Evolutionary conservation across 305 asterid species (phyloP).

Genomic region (Fraxinus latifolia): DNA sequence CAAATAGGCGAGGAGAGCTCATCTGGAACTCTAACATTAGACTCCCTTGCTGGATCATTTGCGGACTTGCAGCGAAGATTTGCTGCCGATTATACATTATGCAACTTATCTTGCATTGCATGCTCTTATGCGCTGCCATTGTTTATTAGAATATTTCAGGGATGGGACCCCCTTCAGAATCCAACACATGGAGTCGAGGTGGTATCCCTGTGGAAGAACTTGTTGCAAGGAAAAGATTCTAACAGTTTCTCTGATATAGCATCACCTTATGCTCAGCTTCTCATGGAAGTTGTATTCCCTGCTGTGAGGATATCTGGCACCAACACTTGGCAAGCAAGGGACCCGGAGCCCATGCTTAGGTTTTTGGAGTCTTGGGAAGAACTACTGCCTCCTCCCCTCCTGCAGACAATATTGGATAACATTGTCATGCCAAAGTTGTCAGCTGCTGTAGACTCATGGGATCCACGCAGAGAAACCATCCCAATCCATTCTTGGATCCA

Average conservation of each 20-base stretch:
- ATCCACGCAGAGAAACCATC: constrained; percentile 79
- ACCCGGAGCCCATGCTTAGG: constrained; percentile 81
- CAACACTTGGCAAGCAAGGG: constrained; percentile 84
- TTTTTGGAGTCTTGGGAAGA: constrained; percentile 86
- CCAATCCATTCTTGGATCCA: constrained; percentile 87
- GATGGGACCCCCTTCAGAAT: constrained; percentile 92
- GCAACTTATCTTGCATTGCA: constrained; percentile 76
- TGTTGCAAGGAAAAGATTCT: constrained; percentile 60
- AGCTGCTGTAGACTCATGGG: constrained; percentile 87
- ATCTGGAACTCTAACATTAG: constrained; percentile 61
- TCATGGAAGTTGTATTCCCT: constrained; percentile 87
- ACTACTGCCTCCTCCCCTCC: constrained; percentile 58
- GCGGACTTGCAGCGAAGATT: constrained; percentile 54
- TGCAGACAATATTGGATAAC: constrained; percentile 58
- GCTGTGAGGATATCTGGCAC: constrained; percentile 87
- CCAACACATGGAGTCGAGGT: constrained; percentile 68
- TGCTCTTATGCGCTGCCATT: constrained; percentile 77
- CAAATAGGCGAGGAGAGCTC: constrained; percentile 53
- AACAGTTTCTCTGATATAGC: constrained; percentile 42
- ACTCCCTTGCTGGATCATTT: constrained; percentile 69
- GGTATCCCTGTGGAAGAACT: constrained; percentile 62
- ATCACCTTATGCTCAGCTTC: constrained; percentile 74
- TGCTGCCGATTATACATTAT: constrained; percentile 61
- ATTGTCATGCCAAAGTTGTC: constrained; percentile 70
- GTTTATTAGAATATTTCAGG: constrained; percentile 75